Evolutionary conservation across 495 filamentous ascomycete genomes (phyloP).

Genomic region (Filosporella fistucella): DNA sequence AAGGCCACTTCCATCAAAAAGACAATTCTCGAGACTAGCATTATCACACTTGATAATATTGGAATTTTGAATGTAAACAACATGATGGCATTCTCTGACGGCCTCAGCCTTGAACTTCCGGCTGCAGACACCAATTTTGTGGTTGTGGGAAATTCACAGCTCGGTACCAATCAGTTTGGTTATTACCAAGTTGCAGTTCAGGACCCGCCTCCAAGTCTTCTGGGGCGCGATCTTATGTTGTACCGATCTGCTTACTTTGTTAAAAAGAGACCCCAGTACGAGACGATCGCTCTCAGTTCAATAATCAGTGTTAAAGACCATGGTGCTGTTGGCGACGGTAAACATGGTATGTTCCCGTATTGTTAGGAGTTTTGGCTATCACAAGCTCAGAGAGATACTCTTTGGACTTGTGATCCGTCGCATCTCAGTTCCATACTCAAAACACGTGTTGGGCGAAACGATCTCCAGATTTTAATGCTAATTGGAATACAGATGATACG

Average conservation of each 20-base stretch:
- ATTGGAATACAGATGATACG: constrained; percentile 18
- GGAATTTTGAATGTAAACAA: constrained; percentile 27
- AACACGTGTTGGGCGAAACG: too few relatives aligned
- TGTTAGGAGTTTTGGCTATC: too few relatives aligned
- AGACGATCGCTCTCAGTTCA: constrained; percentile 33
- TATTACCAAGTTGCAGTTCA: too few relatives aligned
- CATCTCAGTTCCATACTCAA: too few relatives aligned
- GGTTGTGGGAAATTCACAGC: constrained; percentile 4
- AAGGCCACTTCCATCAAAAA: constrained; percentile 1
- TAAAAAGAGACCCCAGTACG: constrained; percentile 55
- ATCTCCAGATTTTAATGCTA: too few relatives aligned
- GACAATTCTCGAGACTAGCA: constrained; percentile 19
- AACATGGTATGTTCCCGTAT: too few relatives aligned
- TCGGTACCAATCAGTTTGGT: too few relatives aligned
- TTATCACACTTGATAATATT: constrained; percentile 40
- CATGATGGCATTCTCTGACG: constrained; percentile 9
- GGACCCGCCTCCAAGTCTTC: too few relatives aligned
- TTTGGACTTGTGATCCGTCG: too few relatives aligned
- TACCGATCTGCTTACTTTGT: too few relatives aligned
- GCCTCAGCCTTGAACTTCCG: not conserved
- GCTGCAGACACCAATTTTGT: constrained; percentile 1
- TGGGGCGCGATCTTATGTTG: too few relatives aligned
- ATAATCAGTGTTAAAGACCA: constrained; percentile 37
- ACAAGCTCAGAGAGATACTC: too few relatives aligned
- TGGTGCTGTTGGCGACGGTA: constrained; percentile 17